A percentile compares a stretch with the other conserved stretches of the same genome.
phyloP scores from a whole-genome alignment of 2,329 filamentous ascomycete species.

The Xylaria sp. region DNA sequence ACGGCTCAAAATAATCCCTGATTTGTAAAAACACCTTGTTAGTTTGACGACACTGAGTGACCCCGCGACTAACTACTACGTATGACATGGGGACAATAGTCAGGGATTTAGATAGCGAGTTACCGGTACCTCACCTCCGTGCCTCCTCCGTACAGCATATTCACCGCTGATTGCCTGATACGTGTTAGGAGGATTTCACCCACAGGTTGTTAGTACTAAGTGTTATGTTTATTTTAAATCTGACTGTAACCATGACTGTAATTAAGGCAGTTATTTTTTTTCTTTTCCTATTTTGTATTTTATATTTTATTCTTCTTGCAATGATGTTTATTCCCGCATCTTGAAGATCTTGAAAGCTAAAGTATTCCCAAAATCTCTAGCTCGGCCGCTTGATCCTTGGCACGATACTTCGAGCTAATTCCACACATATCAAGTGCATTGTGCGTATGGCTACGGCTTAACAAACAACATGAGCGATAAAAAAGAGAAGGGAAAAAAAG shows the following conservation, averaged over 20 bases:
- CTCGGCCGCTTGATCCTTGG: background rate
- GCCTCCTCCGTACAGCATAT: background rate
- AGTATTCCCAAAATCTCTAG: background rate
- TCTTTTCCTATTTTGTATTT: background rate
- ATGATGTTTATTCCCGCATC: background rate
- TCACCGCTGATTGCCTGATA: constrained; percentile 1
- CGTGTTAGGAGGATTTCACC: background rate
- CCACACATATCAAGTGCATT: background rate
- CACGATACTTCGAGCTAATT: background rate
- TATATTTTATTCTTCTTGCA: background rate
- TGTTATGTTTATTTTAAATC: background rate
- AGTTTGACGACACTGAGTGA: background rate
- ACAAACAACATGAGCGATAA: background rate
- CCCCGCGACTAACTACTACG: background rate
- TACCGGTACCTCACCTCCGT: background rate
- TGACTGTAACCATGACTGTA: too few species aligned
- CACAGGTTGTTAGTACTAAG: background rate
- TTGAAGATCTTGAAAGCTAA: background rate
- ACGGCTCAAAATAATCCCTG: background rate
- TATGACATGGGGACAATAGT: background rate
- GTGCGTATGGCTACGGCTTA: too few species aligned
- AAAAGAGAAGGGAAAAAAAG: background rate
- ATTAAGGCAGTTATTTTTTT: too few species aligned
- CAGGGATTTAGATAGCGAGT: constrained; percentile 1
- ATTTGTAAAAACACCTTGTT: background rate